A percentile compares a stretch with the other conserved stretches of the same genome.
Evolutionary conservation across 2,329 filamentous ascomycete genomes (phyloP).

Genomic region (Verticillium klebahnii): DNA sequence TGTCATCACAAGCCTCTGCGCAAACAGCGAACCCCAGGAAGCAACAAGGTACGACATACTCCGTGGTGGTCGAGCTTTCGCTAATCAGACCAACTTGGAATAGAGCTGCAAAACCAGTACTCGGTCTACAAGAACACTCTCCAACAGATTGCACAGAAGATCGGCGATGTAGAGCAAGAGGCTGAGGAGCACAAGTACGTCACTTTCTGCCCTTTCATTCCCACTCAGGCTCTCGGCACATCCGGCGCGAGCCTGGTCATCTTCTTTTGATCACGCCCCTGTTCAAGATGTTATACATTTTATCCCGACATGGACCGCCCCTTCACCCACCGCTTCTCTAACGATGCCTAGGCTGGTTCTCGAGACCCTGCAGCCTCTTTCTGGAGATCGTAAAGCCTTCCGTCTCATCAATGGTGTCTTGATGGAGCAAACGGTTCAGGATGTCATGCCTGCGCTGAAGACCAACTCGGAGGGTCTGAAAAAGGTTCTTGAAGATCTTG

Average conservation of each 20-base stretch:
- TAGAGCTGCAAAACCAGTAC: slow-evolving; percentile 78
- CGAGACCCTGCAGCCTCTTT: slow-evolving; percentile 80
- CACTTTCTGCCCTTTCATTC: slow-evolving; percentile 13
- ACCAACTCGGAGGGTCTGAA: slow-evolving; percentile 92
- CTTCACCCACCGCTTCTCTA: slow-evolving; percentile 3
- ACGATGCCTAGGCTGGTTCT: slow-evolving; percentile 70
- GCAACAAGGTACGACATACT: slow-evolving; percentile 59
- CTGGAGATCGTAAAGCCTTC: slow-evolving; percentile 90
- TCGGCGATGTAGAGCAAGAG: slow-evolving; percentile 96
- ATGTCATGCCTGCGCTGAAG: slow-evolving; percentile 84
- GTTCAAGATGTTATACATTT: neutral
- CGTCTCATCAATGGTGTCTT: slow-evolving; percentile 97
- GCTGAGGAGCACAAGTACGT: slow-evolving; percentile 95
- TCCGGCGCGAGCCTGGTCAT: neutral
- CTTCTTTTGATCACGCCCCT: neutral
- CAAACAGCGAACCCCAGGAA: slow-evolving; percentile 49
- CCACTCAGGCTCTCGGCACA: neutral
- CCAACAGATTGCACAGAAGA: slow-evolving; percentile 91
- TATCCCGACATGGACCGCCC: slow-evolving; percentile 2
- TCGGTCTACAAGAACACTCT: slow-evolving; percentile 73
- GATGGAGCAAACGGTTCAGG: slow-evolving; percentile 88
- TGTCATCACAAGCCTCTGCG: slow-evolving; percentile 45
- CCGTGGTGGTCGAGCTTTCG: neutral
- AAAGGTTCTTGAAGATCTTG: slow-evolving; percentile 88
- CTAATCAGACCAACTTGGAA: neutral